Conservation (phyloP, 495 filamentous ascomycete genomes). For the Penicillium canariense region DNA sequence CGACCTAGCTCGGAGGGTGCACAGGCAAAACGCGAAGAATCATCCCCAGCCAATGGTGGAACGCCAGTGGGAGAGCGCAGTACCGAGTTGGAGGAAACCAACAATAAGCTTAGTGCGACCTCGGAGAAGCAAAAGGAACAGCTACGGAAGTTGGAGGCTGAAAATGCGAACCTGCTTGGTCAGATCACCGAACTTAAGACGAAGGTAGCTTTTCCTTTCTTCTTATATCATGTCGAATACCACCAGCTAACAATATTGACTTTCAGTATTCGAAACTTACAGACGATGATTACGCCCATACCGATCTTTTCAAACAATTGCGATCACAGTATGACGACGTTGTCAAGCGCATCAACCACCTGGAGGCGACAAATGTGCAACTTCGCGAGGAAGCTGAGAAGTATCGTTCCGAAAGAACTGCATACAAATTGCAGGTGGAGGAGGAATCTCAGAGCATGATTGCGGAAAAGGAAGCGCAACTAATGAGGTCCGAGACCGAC, state of each 20-base stretch:
- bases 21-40: conserved; percentile 55
- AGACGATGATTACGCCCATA: conserved; percentile 91
- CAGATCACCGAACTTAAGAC: conserved; percentile 70
- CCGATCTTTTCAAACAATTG: conserved; percentile 87
- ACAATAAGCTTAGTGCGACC: conserved; percentile 69
- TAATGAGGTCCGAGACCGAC: conserved; percentile 78
- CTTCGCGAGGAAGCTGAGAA: conserved; percentile 83
- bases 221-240: background rate
- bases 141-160: conserved; percentile 68
- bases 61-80: conserved; percentile 47
- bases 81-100: conserved; percentile 63
- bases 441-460: conserved; percentile 67
- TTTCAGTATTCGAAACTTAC: conserved; percentile 62
- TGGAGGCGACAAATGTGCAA: conserved; percentile 84
- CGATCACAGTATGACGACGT: conserved; percentile 90
- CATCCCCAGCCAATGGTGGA: conserved; percentile 54
- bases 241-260: conserved; percentile 7
- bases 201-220: conserved; percentile 39
- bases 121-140: conserved; percentile 85
- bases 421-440: conserved; percentile 75
- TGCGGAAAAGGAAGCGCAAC: conserved; percentile 73
- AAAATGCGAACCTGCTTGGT: conserved; percentile 75
- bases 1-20: conserved; percentile 48
- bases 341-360: conserved; percentile 83
- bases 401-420: conserved; percentile 76